These are phyloP conservation scores for Neofusicoccum parvum DNA, from an alignment of 2,329 filamentous ascomycete genomes.

Conservation along the genomic window DNA sequence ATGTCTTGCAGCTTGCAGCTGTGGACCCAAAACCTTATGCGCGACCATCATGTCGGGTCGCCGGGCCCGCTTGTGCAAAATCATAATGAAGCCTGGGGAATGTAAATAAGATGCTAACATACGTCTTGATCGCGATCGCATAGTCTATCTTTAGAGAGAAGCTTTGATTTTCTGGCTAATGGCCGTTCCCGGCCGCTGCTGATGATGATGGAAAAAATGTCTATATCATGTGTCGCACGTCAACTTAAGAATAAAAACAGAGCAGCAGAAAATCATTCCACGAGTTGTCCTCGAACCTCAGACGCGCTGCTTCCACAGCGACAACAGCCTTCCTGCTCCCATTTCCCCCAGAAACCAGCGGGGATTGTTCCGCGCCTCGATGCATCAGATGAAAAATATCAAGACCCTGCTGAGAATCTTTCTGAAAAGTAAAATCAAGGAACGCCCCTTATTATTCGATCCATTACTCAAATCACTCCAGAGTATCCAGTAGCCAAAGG, in stretches of 20 bases:
- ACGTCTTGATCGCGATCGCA: too few species aligned
- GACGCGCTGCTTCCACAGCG: background rate
- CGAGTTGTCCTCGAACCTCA: background rate
- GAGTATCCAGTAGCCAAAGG: background rate
- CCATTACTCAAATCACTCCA: conserved; percentile 6
- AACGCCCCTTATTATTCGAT: background rate
- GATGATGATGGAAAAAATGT: background rate
- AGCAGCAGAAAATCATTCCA: background rate
- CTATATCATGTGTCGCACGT: background rate
- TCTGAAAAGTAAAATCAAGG: too few species aligned
- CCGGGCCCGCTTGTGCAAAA: background rate
- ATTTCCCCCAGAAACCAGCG: background rate
- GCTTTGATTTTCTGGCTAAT: background rate
- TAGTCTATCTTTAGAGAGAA: background rate
- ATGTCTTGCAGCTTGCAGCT: conserved; percentile 7
- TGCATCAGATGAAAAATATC: background rate
- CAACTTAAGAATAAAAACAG: background rate
- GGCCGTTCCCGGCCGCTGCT: background rate
- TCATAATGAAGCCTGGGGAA: background rate
- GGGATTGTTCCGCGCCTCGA: background rate
- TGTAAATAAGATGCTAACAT: too few species aligned
- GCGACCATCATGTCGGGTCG: background rate
- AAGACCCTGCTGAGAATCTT: background rate
- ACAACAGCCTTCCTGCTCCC: background rate
- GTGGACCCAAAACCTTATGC: background rate